Evolutionary conservation across 257 asterid genomes (phyloP).

Genomic region (Solanum sejunctum): DNA sequence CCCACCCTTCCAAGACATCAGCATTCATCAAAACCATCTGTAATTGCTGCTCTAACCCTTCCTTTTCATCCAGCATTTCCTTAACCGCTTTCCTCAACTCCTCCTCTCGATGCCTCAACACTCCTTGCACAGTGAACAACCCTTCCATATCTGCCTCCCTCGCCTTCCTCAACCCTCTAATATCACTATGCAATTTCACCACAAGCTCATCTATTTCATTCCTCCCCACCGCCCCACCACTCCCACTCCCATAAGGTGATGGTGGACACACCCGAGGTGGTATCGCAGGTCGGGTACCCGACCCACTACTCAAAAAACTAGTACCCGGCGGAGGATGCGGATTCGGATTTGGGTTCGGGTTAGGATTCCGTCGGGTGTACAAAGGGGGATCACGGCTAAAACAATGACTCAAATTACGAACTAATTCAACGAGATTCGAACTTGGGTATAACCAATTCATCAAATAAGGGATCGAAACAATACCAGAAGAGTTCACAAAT

Average conservation of each 20-base stretch:
- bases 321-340: background rate
- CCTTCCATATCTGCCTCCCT: slow-evolving; percentile 82
- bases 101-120: slow-evolving; percentile 48
- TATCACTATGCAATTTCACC: slow-evolving; percentile 41
- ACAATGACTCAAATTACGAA: slow-evolving; percentile 33
- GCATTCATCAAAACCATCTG: slow-evolving; percentile 77
- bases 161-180: slow-evolving; percentile 44
- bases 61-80: slow-evolving; percentile 87
- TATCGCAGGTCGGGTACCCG: slow-evolving; percentile 40
- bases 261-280: slow-evolving; percentile 66
- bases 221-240: slow-evolving; percentile 50
- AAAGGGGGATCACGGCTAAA: slow-evolving; percentile 88
- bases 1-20: slow-evolving; percentile 62
- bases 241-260: slow-evolving; percentile 51
- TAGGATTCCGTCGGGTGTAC: slow-evolving; percentile 33
- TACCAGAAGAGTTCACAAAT: slow-evolving; percentile 75
- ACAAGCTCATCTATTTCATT: slow-evolving; percentile 54
- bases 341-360: slow-evolving; percentile 18
- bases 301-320: slow-evolving; percentile 11
- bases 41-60: slow-evolving; percentile 79
- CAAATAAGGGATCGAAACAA: slow-evolving; percentile 62
- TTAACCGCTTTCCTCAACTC: slow-evolving; percentile 47
- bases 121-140: slow-evolving; percentile 39
- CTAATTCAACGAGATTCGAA: slow-evolving; percentile 68
- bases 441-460: slow-evolving; percentile 80